These are phyloP conservation scores for Decorospora gaudefroyi DNA, from an alignment of 2,329 filamentous ascomycete genomes.

Conservation along the genomic window DNA sequence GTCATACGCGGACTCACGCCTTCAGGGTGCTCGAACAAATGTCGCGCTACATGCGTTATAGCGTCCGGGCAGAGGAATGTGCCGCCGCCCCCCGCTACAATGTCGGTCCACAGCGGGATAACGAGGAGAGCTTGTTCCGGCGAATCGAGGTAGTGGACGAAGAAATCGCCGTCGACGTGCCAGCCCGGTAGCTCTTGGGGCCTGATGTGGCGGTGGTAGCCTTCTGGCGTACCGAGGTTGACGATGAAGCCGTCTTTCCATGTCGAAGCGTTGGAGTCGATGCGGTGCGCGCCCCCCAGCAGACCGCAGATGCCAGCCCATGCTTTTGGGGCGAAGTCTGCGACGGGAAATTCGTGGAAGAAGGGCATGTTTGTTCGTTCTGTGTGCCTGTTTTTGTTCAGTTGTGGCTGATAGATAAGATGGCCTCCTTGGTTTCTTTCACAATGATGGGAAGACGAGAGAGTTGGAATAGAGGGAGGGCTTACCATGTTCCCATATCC, in stretches of 20 bases:
- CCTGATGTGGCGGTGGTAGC: constrained; percentile 55
- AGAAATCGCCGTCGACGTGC: constrained; percentile 75
- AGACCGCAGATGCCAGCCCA: constrained; percentile 70
- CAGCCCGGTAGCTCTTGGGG: constrained; percentile 62
- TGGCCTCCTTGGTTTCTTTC: neutral
- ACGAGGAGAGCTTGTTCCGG: constrained; percentile 71
- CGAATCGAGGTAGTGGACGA: constrained; percentile 72
- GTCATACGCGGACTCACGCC: constrained; percentile 70
- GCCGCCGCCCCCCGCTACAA: constrained; percentile 63
- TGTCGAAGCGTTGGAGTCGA: constrained; percentile 47
- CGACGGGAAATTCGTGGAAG: constrained; percentile 60
- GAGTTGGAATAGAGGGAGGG: neutral
- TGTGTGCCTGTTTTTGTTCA: constrained; percentile 43
- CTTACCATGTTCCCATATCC: constrained; percentile 66
- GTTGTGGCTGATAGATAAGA: neutral
- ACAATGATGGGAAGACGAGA: neutral
- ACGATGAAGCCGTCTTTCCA: constrained; percentile 73
- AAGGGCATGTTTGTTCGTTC: constrained; percentile 67
- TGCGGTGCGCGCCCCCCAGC: constrained; percentile 61
- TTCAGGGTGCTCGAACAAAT: constrained; percentile 64
- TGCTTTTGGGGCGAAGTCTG: constrained; percentile 65
- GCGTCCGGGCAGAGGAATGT: constrained; percentile 67
- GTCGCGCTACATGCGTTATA: constrained; percentile 61
- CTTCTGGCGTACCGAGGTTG: constrained; percentile 63
- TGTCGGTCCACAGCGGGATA: constrained; percentile 69